phyloP scores from a whole-genome alignment of 2,329 filamentous ascomycete genomes.

The Hyphodiscus sp. region DNA sequence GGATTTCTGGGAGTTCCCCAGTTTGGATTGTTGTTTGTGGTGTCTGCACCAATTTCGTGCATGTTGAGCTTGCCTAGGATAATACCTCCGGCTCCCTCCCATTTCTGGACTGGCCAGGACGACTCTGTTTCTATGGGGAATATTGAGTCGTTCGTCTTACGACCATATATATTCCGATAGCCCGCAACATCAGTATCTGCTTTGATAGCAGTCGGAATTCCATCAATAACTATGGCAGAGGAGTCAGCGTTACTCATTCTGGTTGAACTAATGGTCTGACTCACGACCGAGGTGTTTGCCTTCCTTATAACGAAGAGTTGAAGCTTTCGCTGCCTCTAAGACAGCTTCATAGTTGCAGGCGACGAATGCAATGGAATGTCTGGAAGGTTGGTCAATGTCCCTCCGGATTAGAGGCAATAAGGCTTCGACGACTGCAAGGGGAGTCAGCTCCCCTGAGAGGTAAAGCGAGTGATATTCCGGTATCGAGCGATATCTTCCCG shows the following conservation, averaged over 20 bases:
- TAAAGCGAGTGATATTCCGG: constrained; percentile 75
- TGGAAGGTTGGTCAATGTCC: constrained; percentile 44
- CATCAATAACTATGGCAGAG: constrained; percentile 54
- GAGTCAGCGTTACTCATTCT: background rate
- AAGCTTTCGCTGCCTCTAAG: constrained; percentile 62
- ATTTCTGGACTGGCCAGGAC: constrained; percentile 64
- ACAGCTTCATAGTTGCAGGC: constrained; percentile 57
- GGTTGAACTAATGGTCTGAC: background rate
- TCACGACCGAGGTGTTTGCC: constrained; percentile 52
- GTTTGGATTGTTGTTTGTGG: constrained; percentile 78
- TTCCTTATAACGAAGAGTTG: constrained; percentile 63
- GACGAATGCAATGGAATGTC: constrained; percentile 69
- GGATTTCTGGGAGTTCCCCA: constrained; percentile 78
- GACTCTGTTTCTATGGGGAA: constrained; percentile 59
- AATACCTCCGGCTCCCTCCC: constrained; percentile 64
- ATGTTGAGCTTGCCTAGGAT: constrained; percentile 76
- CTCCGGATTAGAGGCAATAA: constrained; percentile 65
- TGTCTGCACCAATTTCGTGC: constrained; percentile 77
- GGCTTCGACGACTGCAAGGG: constrained; percentile 62
- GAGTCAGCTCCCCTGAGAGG: constrained; percentile 61
- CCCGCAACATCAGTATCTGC: constrained; percentile 74
- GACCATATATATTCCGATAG: constrained; percentile 61
- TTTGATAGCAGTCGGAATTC: constrained; percentile 77
- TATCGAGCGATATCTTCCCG: constrained; percentile 58
- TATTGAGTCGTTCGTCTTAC: constrained; percentile 80